Base-by-base conservation (phyloP, 768 basidiomycete species). In the Mycena galopus region DNA sequence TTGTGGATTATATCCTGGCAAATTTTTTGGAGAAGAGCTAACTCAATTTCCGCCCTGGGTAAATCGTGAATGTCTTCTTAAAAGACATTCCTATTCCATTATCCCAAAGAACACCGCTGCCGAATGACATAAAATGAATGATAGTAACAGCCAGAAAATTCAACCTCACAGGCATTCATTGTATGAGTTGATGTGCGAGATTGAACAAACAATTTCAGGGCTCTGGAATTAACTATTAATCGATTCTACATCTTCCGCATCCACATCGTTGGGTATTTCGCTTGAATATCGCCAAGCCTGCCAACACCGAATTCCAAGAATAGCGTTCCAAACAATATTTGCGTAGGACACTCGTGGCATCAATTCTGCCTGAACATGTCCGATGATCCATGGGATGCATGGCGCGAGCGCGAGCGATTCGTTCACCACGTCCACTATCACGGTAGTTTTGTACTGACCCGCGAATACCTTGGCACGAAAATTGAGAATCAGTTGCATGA, bases 271-370 rank as follows among this genome's bases (percentile, higher is more conserved):
- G 2, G 57, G 57, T 35, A 67, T 50, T 30, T 42, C 19, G 35
- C 66, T 67, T n/a, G 55, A 47, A 59, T 67, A 67, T 14, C 29
- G 16, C 66, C 66, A 67, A 12, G 66, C 57, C 66, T 67, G 66
- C 66, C 66, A 67, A 29, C 66, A 67, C 23, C 4, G 5, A 21
- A 33, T 30, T 42, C 19, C 56, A 56, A 59, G 4, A 6, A 59
- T 14, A 17, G 23, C 44, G 42, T n/a, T 30, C 57, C 57, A 33
- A 4, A 58, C 37, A 10, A 47, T 29, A 1, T 44, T n/a, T 21
- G 27, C 21, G 30, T 67, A 59, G n/a, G 32, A 35, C 21, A 59
- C 19, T 17, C 66, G 56, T 16, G 19, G 7, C 56, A 59, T 50
- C 9, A 67, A 7, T 30, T 67, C 66, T 7, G 66, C 30, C 10